Evolutionary conservation across 2,329 filamentous ascomycete species (phyloP), one percentile per base, ranked within the genome.

Genomic region (Colletotrichum cordylinicola): DNA sequence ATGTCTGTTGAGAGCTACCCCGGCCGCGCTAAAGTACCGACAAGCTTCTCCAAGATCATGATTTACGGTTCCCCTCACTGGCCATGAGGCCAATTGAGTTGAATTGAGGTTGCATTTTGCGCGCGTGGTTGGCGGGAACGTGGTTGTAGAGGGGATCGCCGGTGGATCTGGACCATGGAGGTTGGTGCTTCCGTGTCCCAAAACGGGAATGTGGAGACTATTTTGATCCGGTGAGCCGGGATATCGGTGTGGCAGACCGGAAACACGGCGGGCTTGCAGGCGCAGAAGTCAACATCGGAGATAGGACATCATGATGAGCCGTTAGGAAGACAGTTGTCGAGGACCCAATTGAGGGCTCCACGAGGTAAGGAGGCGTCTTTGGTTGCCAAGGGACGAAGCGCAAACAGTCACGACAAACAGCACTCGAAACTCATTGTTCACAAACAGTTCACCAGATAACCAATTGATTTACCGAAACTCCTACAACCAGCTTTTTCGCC

Each of bases 381-480:
- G n/a, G 6, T 21, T 21, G 6, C n/a, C 6, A 8, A 13, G n/a
- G 10, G n/a, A 1, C n/a, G 35, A 52, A 66, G 65, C 9, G 8
- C 31, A 31, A 33, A 60, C 18, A 39, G 6, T 35, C 24, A 31
- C 12, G 33, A 35, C 4, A 29, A 18, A 43, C 13, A 12, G 18
- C 18, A 27, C 52, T 4, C 21, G 10, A 55, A 18, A 58, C 13
- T n/a, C 18, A 18, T 39, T 21, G 6, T 29, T 39, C 7, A 16
- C 12, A 9, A 35, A 64, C 8, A n/a, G 18, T 12, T 33, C 15
- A 48, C 29, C n/a, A 60, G 24, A 52, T 65, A 60, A 55, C 70
- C 73, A 43, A 68, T 75, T 73, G 58, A 37, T 65, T 73, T 56
- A 65, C 73, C 73, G 33, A 58, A 73, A 73, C 73, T 75, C 73